Base-by-base conservation (phyloP, 2,329 filamentous ascomycete species). In the Sarocladium brachiariae region DNA sequence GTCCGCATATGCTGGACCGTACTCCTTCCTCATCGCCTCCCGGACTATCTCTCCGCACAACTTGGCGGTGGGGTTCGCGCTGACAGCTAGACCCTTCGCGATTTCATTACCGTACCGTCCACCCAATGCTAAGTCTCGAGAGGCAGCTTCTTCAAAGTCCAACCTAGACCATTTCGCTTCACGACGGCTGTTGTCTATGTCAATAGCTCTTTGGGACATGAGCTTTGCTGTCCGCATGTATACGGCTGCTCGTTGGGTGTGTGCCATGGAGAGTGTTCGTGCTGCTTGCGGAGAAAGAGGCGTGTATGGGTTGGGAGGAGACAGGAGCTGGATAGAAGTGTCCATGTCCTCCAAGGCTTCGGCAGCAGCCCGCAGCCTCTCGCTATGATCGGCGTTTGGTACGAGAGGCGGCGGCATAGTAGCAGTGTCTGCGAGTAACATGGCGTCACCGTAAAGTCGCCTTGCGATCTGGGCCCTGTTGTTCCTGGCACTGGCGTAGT, bases 401-500 rank as follows among this genome's bases (percentile, higher is more conserved):
- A 76, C 61, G 39, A 80, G 63, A 23, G 70, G 73, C 57, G 64
- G 69, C 6, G 66, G 60, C 47, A 61, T 66, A 41, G 64, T 63
- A 0, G 62, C 60, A 13, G 66, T 67, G 21, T 67, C 62, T 21
- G 63, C 58, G 31, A 81, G 63, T 19, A 84, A 65, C 60, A 83
- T 71, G 2, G 70, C 67, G 59, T 86, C 82, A 10, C 83, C 83
- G 55, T 84, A 81, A 51, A 82, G 66, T 45, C 84, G 71, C 19
- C 84, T 70, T 25, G 77, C 58, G 8, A 84, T 75, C 63, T 91
- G 87, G 2, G 84, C 87, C 47, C 86, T 76, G 65, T 92, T 91
- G 63, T 89, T 86, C 52, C 81, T 77, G 5, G 82, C 84, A 55
- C 84, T 87, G 19, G 86, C 85, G 64, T 91, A 91, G 27, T 70